These are phyloP conservation scores for Clonostachys byssicola DNA, from an alignment of 2,329 filamentous ascomycete genomes.

Conservation along the genomic window DNA sequence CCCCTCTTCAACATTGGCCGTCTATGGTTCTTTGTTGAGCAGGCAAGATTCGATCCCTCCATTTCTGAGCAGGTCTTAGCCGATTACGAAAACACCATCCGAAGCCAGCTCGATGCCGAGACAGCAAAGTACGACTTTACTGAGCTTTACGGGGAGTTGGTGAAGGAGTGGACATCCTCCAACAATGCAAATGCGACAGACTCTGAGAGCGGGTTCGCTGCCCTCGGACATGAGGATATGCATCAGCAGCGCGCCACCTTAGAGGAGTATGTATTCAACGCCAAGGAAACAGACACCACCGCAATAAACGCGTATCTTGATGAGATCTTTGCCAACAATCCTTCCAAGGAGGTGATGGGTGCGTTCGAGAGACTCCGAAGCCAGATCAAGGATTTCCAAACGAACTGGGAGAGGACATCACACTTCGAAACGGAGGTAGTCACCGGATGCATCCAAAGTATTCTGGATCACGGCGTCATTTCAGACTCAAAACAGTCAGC, in stretches of 20 bases:
- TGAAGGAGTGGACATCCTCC: slow-evolving; percentile 46
- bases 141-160: slow-evolving; percentile 48
- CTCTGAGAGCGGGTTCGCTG: slow-evolving; percentile 4
- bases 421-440: not conserved
- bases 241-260: slow-evolving; percentile 46
- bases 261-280: slow-evolving; percentile 50
- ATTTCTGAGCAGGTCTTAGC: not conserved
- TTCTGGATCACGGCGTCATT: not conserved
- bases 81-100: not conserved
- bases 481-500: not conserved
- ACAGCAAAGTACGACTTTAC: slow-evolving; percentile 52
- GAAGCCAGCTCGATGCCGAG: slow-evolving; percentile 14
- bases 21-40: not conserved
- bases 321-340: slow-evolving; percentile 34
- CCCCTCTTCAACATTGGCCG: not conserved
- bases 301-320: slow-evolving; percentile 45
- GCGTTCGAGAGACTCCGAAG: not conserved
- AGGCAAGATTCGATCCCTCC: not conserved
- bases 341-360: not conserved
- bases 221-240: slow-evolving; percentile 45
- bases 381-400: not conserved
- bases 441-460: not conserved
- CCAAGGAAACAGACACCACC: slow-evolving; percentile 34
- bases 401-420: not conserved
- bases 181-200: slow-evolving; percentile 26